Evolutionary conservation across 495 filamentous ascomycete species (phyloP), one percentile per base, ranked within the genome.

Genomic region (Achaetomiella virescens): DNA sequence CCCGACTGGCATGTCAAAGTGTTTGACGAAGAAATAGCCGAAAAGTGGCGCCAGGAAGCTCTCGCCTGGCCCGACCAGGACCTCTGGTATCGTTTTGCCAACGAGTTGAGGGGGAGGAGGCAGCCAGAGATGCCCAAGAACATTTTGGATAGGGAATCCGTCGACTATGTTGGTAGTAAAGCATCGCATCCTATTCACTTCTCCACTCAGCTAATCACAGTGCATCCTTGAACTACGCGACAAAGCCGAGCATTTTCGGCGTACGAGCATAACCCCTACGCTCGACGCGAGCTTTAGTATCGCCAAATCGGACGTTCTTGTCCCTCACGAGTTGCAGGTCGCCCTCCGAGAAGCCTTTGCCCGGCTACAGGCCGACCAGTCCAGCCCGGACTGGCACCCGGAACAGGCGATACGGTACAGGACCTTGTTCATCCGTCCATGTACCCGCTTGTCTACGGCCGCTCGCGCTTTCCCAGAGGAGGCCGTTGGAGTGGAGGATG

Each of bases 381-480:
- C 65, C 2, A 48, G 66, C 15, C 78, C 77, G 49, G 82, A 86
- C 58, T 85, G 80, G 73, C 81, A 84, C 52, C 83, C 0, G 65
- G 73, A 6, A 81, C 81, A 7, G 66, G 81, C 54, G 63, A 73
- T 0, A 77, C 75, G 57, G 84, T 87, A 0, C 70, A 82, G 9
- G 71, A 87, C 63, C 64, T 87, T 0, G 78, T 87, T 0, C 77
- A 86, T 59, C 84, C 83, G 0, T 84, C 81, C 9, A 66, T 85
- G 45, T 86, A 79, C 56, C 83, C 84, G 0, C 63, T 87, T 0
- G 61, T 84, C 7, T 84, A 80, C 48, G 58, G 54, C 12, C 48
- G 51, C 12, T 56, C 29, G 31, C 40, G 40, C 11, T 41, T 41
- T 41, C 3, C 55, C 62, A 6, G 29, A 73, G 9, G 66, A 74